Evolutionary conservation across 2,329 filamentous ascomycete species (phyloP).

Genomic region (Verticillium tricorpus): DNA sequence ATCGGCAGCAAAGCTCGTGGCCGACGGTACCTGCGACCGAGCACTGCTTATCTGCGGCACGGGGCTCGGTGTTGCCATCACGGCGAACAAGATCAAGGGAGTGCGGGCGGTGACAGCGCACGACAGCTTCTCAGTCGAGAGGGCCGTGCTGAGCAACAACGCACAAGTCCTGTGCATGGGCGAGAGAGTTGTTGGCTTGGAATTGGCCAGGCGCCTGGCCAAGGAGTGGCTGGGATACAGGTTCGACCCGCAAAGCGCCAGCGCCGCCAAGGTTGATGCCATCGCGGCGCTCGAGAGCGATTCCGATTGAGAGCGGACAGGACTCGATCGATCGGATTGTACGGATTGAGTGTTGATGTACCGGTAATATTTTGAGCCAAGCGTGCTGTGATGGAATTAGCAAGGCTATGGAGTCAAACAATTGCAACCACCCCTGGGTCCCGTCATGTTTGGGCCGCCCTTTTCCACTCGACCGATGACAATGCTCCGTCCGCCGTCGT

Average conservation of each 20-base stretch:
- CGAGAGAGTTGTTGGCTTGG: slow-evolving; percentile 76
- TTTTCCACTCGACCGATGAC: background rate
- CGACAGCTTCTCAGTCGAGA: slow-evolving; percentile 79
- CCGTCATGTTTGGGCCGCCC: background rate
- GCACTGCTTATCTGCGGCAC: slow-evolving; percentile 82
- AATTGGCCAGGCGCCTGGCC: slow-evolving; percentile 71
- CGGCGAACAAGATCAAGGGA: slow-evolving; percentile 83
- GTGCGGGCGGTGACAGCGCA: slow-evolving; percentile 86
- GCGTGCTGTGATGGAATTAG: background rate
- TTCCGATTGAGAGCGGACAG: background rate
- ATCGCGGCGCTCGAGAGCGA: slow-evolving; percentile 32
- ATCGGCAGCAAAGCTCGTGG: slow-evolving; percentile 61
- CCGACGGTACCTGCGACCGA: slow-evolving; percentile 64
- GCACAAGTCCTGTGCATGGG: slow-evolving; percentile 85
- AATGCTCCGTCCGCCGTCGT: background rate
- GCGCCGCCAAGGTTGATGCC: slow-evolving; percentile 39
- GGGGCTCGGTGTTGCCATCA: slow-evolving; percentile 79
- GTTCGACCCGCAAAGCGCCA: slow-evolving; percentile 59
- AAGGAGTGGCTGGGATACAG: slow-evolving; percentile 81
- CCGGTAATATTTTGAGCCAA: background rate
- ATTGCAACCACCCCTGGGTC: background rate
- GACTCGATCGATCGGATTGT: background rate
- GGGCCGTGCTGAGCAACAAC: slow-evolving; percentile 77
- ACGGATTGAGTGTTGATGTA: background rate
- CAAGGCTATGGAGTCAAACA: background rate